Conservation (phyloP, 2,329 filamentous ascomycete genomes). For the Fusarium euwallaceae region DNA sequence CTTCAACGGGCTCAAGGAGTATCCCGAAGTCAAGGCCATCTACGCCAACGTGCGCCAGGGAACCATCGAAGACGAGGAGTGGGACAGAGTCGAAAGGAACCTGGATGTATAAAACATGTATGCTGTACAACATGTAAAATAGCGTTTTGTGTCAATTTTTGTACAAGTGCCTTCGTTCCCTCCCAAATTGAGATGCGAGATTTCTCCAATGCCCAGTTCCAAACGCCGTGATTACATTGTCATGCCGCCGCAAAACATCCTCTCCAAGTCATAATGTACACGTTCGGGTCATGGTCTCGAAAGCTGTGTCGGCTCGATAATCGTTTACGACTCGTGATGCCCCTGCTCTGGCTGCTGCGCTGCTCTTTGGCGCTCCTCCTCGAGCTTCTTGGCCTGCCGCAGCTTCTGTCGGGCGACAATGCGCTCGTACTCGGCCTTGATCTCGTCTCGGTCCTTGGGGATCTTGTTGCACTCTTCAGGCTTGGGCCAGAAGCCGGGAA, state of each 20-base stretch:
- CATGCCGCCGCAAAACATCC: constrained; percentile 18
- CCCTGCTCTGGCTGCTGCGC: constrained; percentile 35
- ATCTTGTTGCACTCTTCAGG: constrained; percentile 81
- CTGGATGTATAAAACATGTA: constrained; percentile 58
- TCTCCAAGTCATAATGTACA: constrained; percentile 38
- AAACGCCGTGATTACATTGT: constrained; percentile 44
- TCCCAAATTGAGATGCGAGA: constrained; percentile 34
- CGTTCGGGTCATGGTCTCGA: constrained; percentile 18
- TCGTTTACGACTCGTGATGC: constrained; percentile 29
- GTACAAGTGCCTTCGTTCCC: constrained; percentile 33
- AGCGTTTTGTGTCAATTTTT: constrained; percentile 30
- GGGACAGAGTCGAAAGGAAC: constrained; percentile 66
- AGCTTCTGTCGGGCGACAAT: constrained; percentile 77
- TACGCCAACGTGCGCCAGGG: constrained; percentile 78
- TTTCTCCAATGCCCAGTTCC: constrained; percentile 35
- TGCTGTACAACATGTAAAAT: constrained; percentile 56
- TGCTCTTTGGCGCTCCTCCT: constrained; percentile 51
- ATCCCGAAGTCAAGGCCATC: constrained; percentile 80
- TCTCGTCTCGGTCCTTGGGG: constrained; percentile 83
- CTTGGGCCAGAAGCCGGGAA: constrained; percentile 94
- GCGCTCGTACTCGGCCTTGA: constrained; percentile 82
- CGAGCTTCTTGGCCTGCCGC: constrained; percentile 71
- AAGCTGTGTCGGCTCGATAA: constrained; percentile 2
- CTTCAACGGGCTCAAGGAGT: constrained; percentile 71
- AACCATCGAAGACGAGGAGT: constrained; percentile 64